Base-by-base conservation (phyloP, 495 filamentous ascomycete genomes). In the Podospora pseudopauciseta region DNA sequence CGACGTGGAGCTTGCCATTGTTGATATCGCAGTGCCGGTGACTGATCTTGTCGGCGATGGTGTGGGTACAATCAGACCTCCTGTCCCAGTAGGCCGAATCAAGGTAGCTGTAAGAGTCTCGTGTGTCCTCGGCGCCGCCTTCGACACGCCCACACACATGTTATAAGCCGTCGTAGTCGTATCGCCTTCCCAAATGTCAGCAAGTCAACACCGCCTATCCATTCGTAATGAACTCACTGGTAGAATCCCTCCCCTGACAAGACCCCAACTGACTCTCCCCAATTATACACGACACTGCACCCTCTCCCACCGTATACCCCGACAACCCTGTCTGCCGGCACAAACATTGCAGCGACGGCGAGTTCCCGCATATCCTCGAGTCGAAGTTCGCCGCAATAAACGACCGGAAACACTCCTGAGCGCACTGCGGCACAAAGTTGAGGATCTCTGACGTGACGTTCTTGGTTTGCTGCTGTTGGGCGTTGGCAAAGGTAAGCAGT, bases 251-350 rank as follows among this genome's bases (percentile, higher is more conserved):
- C 3, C 74, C 78, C 57, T 70, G 65, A 69, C 85, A 87, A 7
- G 67, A 67, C 11, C 83, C 84, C 56, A 78, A 67, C 60, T 72
- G 72, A 53, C 60, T 71, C 71, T 84, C 80, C 23, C 84, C 83
- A 60, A 84, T 75, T 15, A 88, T 82, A 73, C 91, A 93, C 67
- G 85, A 83, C 65, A 91, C 73, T 9, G 85, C 88, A 6, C 83
- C 89, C 76, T 92, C 90, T 13, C 90, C 90, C 60, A 94, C 65
- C 0, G 90, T 91, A 66, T 88, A 88, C 34, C 88, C 89, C 66
- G 83, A 84, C 13, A 71, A 74, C n/a, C 86, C 89, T 59, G 80
- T 80, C 54, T 83, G 82, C 49, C 79, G 77, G 73, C 91, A 93
- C 9, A 92, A 79, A 72, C 90, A 92, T 68, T 79, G 77, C 68